Percentiles rank a stretch among this genome's conserved stretches.
Evolutionary conservation across 805 yeast species (phyloP).

Genomic region (Wickerhamiella bombiphila): DNA sequence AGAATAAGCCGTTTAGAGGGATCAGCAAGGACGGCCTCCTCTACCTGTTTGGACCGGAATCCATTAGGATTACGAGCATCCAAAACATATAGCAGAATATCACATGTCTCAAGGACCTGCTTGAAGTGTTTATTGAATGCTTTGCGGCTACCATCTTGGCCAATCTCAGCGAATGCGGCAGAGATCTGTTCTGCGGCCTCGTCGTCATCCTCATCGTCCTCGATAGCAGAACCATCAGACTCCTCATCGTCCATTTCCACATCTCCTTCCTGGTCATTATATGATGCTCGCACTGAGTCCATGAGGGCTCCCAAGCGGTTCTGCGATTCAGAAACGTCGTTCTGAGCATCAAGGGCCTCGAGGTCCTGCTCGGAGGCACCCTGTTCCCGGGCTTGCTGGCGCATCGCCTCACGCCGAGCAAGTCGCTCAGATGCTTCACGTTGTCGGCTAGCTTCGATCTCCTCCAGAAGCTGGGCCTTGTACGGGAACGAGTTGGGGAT

Average conservation of each 20-base stretch:
- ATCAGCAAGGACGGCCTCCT: slow-evolving; percentile 69
- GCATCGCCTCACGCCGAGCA: slow-evolving; percentile 25
- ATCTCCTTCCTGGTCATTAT: slow-evolving; percentile 50
- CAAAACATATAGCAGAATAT: slow-evolving; percentile 79
- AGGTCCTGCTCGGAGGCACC: slow-evolving; percentile 28
- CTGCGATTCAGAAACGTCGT: slow-evolving; percentile 27
- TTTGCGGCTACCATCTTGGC: slow-evolving; percentile 33
- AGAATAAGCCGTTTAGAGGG: slow-evolving; percentile 75
- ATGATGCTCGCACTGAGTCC: slow-evolving; percentile 83
- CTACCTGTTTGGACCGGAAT: slow-evolving; percentile 83
- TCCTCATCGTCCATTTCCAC: slow-evolving; percentile 26
- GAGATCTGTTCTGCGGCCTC: slow-evolving; percentile 31
- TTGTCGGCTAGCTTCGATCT: slow-evolving; percentile 36
- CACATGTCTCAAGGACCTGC: slow-evolving; percentile 82
- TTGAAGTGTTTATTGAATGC: slow-evolving; percentile 91
- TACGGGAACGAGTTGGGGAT: slow-evolving; percentile 92
- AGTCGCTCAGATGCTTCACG: slow-evolving; percentile 28
- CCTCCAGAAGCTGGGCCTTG: slow-evolving; percentile 61
- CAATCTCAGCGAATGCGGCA: slow-evolving; percentile 29
- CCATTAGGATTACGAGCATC: slow-evolving; percentile 97
- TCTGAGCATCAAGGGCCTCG: slow-evolving; percentile 26
- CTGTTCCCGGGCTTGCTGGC: slow-evolving; percentile 23
- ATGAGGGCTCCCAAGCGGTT: slow-evolving; percentile 68
- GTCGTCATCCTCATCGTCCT: slow-evolving; percentile 31
- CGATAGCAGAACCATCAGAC: slow-evolving; percentile 24